Conservation (phyloP, 495 filamentous ascomycete genomes). For the Immersiella caudata region DNA sequence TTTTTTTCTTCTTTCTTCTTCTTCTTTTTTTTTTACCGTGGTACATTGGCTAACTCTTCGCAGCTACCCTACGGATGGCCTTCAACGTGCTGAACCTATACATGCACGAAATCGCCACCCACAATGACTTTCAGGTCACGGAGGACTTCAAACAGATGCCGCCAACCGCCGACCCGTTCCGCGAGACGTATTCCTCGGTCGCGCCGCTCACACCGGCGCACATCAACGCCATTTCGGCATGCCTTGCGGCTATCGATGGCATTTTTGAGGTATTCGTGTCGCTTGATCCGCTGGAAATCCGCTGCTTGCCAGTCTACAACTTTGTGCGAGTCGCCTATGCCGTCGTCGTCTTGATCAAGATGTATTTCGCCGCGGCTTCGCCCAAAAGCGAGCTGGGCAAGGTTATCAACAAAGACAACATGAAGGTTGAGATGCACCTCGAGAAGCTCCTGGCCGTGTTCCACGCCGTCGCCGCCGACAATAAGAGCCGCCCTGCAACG, state of each 20-base stretch:
- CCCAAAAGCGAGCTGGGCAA: conserved; percentile 71
- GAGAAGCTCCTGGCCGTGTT: conserved; percentile 70
- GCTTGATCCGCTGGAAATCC: conserved; percentile 63
- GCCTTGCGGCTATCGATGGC: conserved; percentile 70
- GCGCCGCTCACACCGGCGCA: conserved; percentile 61
- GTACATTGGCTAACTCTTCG: conserved; percentile 4
- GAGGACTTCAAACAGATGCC: conserved; percentile 60
- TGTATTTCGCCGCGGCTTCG: conserved; percentile 75
- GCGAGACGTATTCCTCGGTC: conserved; percentile 42
- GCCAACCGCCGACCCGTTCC: conserved; percentile 46
- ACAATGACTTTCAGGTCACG: conserved; percentile 59
- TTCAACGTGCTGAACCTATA: conserved; percentile 74
- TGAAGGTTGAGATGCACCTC: conserved; percentile 76
- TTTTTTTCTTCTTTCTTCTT: not conserved
- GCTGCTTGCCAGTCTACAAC: conserved; percentile 73
- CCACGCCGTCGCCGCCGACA: conserved; percentile 61
- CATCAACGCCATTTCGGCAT: conserved; percentile 71
- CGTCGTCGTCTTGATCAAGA: conserved; percentile 83
- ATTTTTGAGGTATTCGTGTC: conserved; percentile 70
- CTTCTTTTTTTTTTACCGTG: not conserved
- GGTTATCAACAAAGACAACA: conserved; percentile 71
- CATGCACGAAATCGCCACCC: conserved; percentile 84
- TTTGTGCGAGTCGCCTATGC: conserved; percentile 79
- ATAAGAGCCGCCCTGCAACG: conserved; percentile 67
- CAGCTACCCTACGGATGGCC: conserved; percentile 60